Conservation (phyloP, 2,329 filamentous ascomycete genomes). For the Paramyrothecium roridum region DNA sequence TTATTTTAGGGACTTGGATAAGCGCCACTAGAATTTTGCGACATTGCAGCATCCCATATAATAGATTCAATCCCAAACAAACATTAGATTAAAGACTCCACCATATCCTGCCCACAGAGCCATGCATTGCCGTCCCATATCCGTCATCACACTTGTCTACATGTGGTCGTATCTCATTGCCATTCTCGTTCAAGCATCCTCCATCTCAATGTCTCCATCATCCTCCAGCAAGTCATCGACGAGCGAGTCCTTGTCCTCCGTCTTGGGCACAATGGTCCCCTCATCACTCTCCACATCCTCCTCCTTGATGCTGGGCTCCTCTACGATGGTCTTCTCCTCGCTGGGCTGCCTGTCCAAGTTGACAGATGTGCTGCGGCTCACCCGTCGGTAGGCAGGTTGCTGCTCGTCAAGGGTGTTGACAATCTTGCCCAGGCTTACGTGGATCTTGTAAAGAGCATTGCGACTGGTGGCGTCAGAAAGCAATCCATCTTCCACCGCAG, state of each 20-base stretch:
- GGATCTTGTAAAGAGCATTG: constrained; percentile 66
- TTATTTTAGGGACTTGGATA: no score
- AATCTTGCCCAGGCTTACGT: constrained; percentile 65
- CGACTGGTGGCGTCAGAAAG: constrained; percentile 58
- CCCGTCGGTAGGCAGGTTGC: constrained; percentile 31
- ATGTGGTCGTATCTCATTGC: constrained; percentile 7
- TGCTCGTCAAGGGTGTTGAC: constrained; percentile 56
- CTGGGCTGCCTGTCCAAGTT: constrained; percentile 20
- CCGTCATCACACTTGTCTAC: constrained; percentile 12
- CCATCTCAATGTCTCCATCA: constrained; percentile 33
- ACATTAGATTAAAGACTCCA: constrained; percentile 11
- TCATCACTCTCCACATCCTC: constrained; percentile 40
- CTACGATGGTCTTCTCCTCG: constrained; percentile 36
- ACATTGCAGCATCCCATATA: not conserved
- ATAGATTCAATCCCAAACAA: not conserved
- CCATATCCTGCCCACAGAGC: not conserved
- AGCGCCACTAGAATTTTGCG: no score
- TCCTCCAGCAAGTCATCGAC: constrained; percentile 38
- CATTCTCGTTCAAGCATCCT: constrained; percentile 15
- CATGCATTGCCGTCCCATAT: constrained; percentile 6
- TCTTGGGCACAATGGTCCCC: constrained; percentile 24
- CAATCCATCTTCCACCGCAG: constrained; percentile 61
- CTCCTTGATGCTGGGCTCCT: constrained; percentile 45
- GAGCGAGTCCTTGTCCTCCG: constrained; percentile 30
- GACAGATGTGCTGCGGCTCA: constrained; percentile 43